These are phyloP conservation scores for Globisporangium cylindrosporum DNA, from an alignment of 352 stramenopile genomes.

Conservation along the genomic window DNA sequence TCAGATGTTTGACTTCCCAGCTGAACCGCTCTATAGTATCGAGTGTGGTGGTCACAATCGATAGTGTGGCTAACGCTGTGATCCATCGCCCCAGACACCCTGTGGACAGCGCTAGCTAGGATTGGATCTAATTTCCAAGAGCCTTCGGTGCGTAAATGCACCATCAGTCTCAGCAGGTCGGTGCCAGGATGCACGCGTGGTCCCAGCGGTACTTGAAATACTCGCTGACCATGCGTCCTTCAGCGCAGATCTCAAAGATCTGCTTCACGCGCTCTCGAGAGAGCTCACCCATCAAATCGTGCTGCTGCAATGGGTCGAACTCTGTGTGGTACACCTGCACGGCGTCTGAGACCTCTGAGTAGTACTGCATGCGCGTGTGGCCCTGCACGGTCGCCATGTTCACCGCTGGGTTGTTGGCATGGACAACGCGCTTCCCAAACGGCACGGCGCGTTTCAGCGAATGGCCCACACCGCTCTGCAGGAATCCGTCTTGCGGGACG, in stretches of 20 bases:
- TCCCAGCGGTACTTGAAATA: constrained; percentile 21
- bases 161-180: constrained; percentile 5
- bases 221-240: constrained; percentile 17
- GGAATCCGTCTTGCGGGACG: constrained; percentile 39
- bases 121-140: no score
- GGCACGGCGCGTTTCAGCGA: constrained; percentile 50
- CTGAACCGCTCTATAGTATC: no score
- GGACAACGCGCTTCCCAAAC: constrained; percentile 30
- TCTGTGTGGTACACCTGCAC: constrained; percentile 50
- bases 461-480: constrained; percentile 54
- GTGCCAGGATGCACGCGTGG: constrained; percentile 18
- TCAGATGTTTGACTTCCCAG: no score
- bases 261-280: constrained; percentile 1
- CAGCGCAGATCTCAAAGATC: constrained; percentile 17
- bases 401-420: constrained; percentile 53
- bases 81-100: no score
- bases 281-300: constrained; percentile 39
- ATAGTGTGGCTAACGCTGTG: no score
- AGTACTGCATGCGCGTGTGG: constrained; percentile 56
- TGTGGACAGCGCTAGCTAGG: no score
- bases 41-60: no score
- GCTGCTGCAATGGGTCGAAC: constrained; percentile 33
- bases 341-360: constrained; percentile 40
- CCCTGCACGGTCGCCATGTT: constrained; percentile 55
- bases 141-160: no score